Conservation (phyloP, 2,329 filamentous ascomycete species). For the Meredithiella fracta region DNA sequence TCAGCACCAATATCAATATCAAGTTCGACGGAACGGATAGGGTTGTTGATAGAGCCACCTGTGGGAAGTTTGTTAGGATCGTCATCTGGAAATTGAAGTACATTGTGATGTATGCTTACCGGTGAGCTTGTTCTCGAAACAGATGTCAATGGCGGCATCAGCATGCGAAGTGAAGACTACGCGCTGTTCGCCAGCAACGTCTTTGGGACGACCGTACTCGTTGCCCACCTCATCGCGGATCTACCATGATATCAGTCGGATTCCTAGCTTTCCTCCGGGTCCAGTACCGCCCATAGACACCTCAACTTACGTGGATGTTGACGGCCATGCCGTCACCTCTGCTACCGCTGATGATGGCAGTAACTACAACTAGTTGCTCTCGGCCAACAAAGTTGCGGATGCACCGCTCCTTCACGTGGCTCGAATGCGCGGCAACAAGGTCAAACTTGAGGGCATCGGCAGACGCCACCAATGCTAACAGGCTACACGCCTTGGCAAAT, state of each 20-base stretch:
- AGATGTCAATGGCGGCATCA: constrained; percentile 89
- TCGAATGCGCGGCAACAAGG: constrained; percentile 47
- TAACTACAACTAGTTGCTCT: constrained; percentile 91
- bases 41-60: constrained; percentile 25
- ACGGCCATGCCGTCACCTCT: constrained; percentile 85
- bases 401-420: constrained; percentile 62
- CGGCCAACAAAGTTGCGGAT: constrained; percentile 88
- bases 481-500: constrained; percentile 41
- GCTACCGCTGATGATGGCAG: constrained; percentile 67
- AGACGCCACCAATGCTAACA: constrained; percentile 38
- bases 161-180: constrained; percentile 87
- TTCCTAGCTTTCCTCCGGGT: neutral
- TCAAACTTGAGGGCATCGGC: constrained; percentile 81
- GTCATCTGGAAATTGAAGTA: neutral
- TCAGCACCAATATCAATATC: constrained; percentile 94
- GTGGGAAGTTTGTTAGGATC: neutral
- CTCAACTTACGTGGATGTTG: constrained; percentile 67
- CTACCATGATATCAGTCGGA: constrained; percentile 29
- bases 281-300: no score
- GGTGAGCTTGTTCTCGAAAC: constrained; percentile 73
- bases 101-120: constrained; percentile 32
- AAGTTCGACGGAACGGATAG: constrained; percentile 63
- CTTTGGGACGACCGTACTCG: constrained; percentile 82
- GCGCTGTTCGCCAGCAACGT: constrained; percentile 79
- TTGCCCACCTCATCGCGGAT: constrained; percentile 92